Base-by-base conservation (phyloP, 495 filamentous ascomycete species). In the Astrocystis sublimbata region DNA sequence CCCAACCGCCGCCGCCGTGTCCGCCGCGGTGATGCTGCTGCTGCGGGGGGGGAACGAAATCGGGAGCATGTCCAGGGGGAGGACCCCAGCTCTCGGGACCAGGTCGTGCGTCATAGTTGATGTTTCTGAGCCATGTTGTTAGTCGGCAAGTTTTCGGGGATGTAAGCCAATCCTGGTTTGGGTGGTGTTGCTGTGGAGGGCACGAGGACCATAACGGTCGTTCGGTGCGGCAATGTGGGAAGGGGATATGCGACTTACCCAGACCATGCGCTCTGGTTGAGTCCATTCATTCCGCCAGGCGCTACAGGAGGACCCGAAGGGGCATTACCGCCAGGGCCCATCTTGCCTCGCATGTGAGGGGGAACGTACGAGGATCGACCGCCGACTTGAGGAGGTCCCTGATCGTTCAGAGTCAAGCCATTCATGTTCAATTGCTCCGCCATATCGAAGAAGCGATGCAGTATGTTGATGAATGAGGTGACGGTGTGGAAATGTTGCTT, bases 341-440 rank as follows among this genome's bases (percentile, higher is more conserved):
- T 78, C 72, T 85, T 85, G 65, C 79, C 79, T 72, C 94, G 90
- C 76, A 97, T 87, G 74, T 98, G 94, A 74, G 94, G 94, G 67
- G 94, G 94, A 73, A 98, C 96, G 81, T 98, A 98, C n/a, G n/a
- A n/a, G 49, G 94, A 87, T 58, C 61, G 52, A 51, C 52, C 61
- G 67, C 90, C 90, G 53, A 77, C 76, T 45, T 71, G 69, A 33
- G 73, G 66, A 63, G 82, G 82, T 65, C 79, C 76, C 69, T 90
- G 89, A 73, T 89, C 86, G 53, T 63, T 68, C 66, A 97, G 81
- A 74, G 82, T 89, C 71, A 96, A 82, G 74, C 89, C 88, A 75
- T 85, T 86, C 89, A 97, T 93, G 76, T 92, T 92, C 67, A 98
- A 86, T 80, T 96, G 88, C 76, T 97, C 92, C 76, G 94, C 93